phyloP scores from a whole-genome alignment of 257 asterid species.

The Nicotiana tomentosiformis region DNA sequence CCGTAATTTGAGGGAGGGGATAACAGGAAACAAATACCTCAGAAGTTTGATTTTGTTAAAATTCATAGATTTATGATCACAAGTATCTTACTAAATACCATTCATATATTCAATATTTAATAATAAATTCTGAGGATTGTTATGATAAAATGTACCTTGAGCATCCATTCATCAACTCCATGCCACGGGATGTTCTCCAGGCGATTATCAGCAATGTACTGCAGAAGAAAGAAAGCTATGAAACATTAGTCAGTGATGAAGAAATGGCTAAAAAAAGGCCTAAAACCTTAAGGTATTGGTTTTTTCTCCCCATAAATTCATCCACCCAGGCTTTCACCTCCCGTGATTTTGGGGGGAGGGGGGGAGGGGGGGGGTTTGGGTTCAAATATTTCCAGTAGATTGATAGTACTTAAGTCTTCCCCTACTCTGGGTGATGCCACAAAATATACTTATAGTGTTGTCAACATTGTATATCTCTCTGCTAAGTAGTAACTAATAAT shows the following conservation, averaged over 20 bases:
- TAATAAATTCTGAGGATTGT: neutral
- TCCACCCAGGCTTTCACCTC: too few relatives aligned
- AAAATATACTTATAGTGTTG: too few relatives aligned
- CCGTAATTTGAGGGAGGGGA: neutral
- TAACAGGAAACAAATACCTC: neutral
- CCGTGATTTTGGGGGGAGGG: too few relatives aligned
- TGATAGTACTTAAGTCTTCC: neutral
- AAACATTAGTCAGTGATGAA: neutral
- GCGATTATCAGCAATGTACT: constrained; percentile 80
- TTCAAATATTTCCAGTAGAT: neutral
- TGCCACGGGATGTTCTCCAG: constrained; percentile 83
- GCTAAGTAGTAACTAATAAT: too few relatives aligned
- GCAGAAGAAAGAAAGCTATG: constrained; percentile 13
- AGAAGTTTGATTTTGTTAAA: neutral
- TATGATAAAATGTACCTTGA: constrained; percentile 47
- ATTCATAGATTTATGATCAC: neutral
- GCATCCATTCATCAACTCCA: constrained; percentile 72
- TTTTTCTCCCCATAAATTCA: too few relatives aligned
- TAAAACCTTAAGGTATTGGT: neutral
- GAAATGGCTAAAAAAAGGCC: neutral
- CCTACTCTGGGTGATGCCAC: too few relatives aligned
- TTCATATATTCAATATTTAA: neutral
- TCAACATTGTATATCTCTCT: too few relatives aligned
- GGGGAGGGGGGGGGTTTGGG: neutral
- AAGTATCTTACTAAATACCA: neutral